Conservation (phyloP, 768 basidiomycete genomes). For the Exsudoporus frostii region DNA sequence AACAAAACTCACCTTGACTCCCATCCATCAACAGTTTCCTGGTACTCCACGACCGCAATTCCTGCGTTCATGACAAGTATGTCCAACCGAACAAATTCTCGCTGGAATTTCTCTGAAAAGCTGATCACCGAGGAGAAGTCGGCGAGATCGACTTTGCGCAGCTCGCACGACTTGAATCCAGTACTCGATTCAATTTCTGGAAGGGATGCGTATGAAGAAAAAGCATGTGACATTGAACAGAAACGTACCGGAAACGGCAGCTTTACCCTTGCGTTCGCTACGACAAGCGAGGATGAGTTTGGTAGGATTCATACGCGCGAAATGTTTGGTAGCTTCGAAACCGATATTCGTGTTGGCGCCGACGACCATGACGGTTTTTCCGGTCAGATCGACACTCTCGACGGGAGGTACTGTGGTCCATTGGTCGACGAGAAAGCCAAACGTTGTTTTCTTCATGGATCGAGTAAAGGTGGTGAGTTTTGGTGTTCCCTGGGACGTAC, state of each 20-base stretch:
- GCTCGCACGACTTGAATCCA: slow-evolving; percentile 27
- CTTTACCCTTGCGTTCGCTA: slow-evolving; percentile 22
- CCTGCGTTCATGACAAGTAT: slow-evolving; percentile 46
- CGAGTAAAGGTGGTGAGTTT: too few species aligned
- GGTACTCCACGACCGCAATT: slow-evolving; percentile 8
- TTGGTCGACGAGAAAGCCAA: slow-evolving; percentile 12
- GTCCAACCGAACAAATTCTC: slow-evolving; percentile 12
- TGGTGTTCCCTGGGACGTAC: neutral
- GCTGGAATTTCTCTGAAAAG: slow-evolving; percentile 8
- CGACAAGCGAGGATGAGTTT: slow-evolving; percentile 30
- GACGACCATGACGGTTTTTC: slow-evolving; percentile 30
- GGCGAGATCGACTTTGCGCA: slow-evolving; percentile 9
- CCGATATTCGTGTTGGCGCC: slow-evolving; percentile 35
- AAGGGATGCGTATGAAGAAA: neutral
- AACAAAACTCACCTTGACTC: slow-evolving; percentile 32
- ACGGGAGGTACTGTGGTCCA: slow-evolving; percentile 16
- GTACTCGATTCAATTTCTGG: slow-evolving; percentile 24
- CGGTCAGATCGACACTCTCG: slow-evolving; percentile 23
- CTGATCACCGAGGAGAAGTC: slow-evolving; percentile 14
- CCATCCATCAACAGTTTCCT: slow-evolving; percentile 42
- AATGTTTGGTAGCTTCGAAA: slow-evolving; percentile 30
- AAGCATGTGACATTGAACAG: neutral
- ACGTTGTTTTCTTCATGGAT: slow-evolving; percentile 10
- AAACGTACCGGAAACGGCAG: slow-evolving; percentile 21
- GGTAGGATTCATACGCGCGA: slow-evolving; percentile 29